Evolutionary conservation across 176 grass and related monocot species (phyloP).

Genomic region (Lolium multiflorum): DNA sequence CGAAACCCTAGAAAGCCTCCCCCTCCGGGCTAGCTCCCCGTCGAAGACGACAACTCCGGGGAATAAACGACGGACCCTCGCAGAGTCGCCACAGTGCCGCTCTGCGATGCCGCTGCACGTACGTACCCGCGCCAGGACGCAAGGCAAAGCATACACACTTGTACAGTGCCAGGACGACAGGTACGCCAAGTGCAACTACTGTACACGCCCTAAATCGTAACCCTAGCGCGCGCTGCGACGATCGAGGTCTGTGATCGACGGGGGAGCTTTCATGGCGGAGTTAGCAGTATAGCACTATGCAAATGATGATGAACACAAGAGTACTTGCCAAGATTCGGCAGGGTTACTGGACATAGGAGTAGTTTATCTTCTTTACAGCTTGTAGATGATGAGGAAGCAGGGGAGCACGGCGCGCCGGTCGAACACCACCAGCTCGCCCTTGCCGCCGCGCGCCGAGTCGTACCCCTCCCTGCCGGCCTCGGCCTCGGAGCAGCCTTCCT

Average conservation of each 20-base stretch:
- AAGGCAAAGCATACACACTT: constrained; percentile 9
- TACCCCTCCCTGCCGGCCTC: constrained; percentile 42
- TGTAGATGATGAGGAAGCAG: constrained; percentile 95
- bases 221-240: neutral
- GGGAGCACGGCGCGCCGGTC: constrained; percentile 86
- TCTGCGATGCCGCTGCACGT: constrained; percentile 8
- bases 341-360: constrained; percentile 24
- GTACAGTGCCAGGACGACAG: neutral
- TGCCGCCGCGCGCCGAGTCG: constrained; percentile 69
- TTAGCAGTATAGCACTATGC: neutral
- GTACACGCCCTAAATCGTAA: neutral
- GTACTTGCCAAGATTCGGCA: constrained; percentile 2
- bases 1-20: constrained; percentile 31
- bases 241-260: neutral
- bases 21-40: neutral
- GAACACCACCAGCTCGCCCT: constrained; percentile 82
- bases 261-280: neutral
- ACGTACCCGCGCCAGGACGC: constrained; percentile 26
- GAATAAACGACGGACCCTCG: constrained; percentile 26
- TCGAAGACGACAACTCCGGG: constrained; percentile 42
- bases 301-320: constrained; percentile 22
- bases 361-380: constrained; percentile 52
- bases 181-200: constrained; percentile 19
- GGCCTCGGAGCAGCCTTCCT: neutral
- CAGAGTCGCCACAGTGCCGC: neutral